phyloP scores from a whole-genome alignment of 768 basidiomycete species.

The Amylocystis lapponica region DNA sequence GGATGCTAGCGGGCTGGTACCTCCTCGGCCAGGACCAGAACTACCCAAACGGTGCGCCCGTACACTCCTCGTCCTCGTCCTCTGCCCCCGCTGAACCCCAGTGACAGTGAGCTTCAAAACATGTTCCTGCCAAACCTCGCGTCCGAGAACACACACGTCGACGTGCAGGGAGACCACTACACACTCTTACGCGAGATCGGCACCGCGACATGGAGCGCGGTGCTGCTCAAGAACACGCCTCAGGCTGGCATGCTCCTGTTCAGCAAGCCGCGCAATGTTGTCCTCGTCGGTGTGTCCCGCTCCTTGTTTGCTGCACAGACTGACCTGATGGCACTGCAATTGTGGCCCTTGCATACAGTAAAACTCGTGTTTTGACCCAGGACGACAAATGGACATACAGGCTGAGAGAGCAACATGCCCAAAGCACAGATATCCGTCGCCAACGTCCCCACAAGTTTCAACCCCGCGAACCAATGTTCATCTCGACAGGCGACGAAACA shows the following conservation, averaged over 20 bases:
- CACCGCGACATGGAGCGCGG: constrained; percentile 63
- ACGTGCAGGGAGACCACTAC: constrained; percentile 67
- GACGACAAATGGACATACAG: too few species aligned
- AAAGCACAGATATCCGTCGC: too few species aligned
- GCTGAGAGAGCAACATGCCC: too few species aligned
- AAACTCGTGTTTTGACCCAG: too few species aligned
- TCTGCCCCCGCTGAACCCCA: not conserved
- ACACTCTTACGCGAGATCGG: constrained; percentile 68
- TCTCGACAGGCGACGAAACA: too few species aligned
- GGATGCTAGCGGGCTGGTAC: constrained; percentile 72
- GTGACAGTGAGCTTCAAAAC: constrained; percentile 64
- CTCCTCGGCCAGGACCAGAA: constrained; percentile 56
- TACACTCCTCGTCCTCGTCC: not conserved
- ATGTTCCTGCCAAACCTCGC: constrained; percentile 50
- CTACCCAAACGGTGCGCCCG: constrained; percentile 43
- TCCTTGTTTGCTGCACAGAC: constrained; percentile 19
- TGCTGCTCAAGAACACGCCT: constrained; percentile 74
- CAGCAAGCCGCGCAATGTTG: constrained; percentile 50
- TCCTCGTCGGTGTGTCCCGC: constrained; percentile 58
- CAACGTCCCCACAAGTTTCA: too few species aligned
- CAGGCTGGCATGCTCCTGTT: constrained; percentile 52
- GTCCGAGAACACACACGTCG: constrained; percentile 51
- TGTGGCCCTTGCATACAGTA: too few species aligned
- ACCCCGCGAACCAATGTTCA: too few species aligned
- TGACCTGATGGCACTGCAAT: not conserved